Evolutionary conservation across 768 basidiomycete species (phyloP), one percentile per base, ranked within the genome.

Genomic region (Kockovaella imperatae): DNA sequence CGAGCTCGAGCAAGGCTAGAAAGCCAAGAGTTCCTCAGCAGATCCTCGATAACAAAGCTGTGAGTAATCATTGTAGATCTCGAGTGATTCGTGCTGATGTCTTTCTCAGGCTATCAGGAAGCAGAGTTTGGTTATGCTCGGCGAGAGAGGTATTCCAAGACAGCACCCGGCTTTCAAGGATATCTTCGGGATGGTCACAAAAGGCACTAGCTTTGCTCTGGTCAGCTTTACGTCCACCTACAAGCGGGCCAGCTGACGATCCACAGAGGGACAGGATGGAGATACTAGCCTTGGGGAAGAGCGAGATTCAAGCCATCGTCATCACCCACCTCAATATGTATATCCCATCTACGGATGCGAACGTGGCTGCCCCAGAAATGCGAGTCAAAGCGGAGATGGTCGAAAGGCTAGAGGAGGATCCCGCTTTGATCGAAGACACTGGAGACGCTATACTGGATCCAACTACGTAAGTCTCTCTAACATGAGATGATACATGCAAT

Each of bases 91-190:
- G 49, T 28, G 59, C 25, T 10, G 14, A 5, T 10, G 10, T 8
- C 49, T 18, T n/a, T n/a, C 24, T 42, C 18, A 69, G 67, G 41
- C 57, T 5, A 64, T 70, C 40, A 56, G 67, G 24, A 70, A 70
- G 45, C 63, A 65, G 30, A 52, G 59, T 17, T 35, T 65, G 36
- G 44, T 58, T 3, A 20, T 59, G 23, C 49, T 70, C 29, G 65
- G 66, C 30, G 31, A 45, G 3, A 31, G 63, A 14, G 57, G 54
- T 17, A 47, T 55, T n/a, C 15, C 50, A 3, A 45, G 68, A 26
- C 49, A 54, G 2, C 59, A 70, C 38, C 59, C 53, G 10, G 23
- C 49, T 31, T 70, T 70, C 58, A 67, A 66, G 42, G 68, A 70
- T 34, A 49, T 67, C 26, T 70, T 70, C 35, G 56, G 50, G 2